Percentiles rank a stretch among this genome's conserved stretches.
These are phyloP conservation scores for Copromyces sp. DNA, from an alignment of 495 filamentous ascomycete genomes.

Conservation along the genomic window DNA sequence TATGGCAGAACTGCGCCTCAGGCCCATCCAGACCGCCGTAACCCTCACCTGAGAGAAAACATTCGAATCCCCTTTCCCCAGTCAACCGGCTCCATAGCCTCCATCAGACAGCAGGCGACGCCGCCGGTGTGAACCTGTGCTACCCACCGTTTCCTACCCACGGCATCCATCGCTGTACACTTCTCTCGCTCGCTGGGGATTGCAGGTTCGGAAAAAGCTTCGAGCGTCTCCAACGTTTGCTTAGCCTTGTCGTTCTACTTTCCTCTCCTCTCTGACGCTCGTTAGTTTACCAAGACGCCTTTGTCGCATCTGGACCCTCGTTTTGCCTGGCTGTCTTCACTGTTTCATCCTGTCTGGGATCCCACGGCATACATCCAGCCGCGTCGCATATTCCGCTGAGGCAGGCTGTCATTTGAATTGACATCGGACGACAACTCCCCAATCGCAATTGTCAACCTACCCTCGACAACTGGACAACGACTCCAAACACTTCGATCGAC, in stretches of 20 bases:
- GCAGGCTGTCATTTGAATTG: neutral
- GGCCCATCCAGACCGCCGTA: slow-evolving; percentile 13
- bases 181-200: slow-evolving; percentile 3
- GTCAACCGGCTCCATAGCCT: slow-evolving; percentile 2
- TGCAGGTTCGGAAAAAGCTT: slow-evolving; percentile 6
- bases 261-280: slow-evolving; percentile 13
- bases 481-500: neutral
- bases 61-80: slow-evolving; percentile 14
- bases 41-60: slow-evolving; percentile 14
- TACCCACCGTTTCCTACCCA: slow-evolving; percentile 7
- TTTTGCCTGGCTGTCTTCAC: slow-evolving; percentile 11
- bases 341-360: neutral
- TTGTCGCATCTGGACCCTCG: slow-evolving; percentile 23
- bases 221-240: neutral
- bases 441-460: neutral
- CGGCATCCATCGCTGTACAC: neutral
- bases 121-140: slow-evolving; percentile 6
- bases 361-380: neutral
- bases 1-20: neutral
- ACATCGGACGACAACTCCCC: neutral
- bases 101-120: slow-evolving; percentile 7
- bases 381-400: neutral
- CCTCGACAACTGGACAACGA: neutral
- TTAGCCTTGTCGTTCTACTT: slow-evolving; percentile 6
- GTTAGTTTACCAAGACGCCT: slow-evolving; percentile 12